Evolutionary conservation across 2,329 filamentous ascomycete genomes (phyloP).

Genomic region (Corinectria fuckeliana): DNA sequence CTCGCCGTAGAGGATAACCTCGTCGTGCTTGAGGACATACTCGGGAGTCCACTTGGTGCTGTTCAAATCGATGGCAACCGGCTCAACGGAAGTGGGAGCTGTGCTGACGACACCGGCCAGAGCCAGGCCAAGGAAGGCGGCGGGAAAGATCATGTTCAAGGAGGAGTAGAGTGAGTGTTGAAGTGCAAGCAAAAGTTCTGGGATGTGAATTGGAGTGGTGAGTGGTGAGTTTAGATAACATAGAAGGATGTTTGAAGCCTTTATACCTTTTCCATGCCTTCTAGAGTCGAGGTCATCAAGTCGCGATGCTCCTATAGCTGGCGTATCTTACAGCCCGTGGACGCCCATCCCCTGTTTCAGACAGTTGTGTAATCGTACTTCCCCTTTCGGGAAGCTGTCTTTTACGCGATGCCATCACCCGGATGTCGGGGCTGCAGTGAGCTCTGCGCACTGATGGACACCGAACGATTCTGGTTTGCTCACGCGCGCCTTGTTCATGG

Average conservation of each 20-base stretch:
- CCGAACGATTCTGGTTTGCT: not conserved
- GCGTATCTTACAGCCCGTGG: not conserved
- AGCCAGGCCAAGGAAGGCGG: not conserved
- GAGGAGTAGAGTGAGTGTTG: not conserved
- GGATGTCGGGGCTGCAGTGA: not conserved
- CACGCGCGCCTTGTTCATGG: not conserved
- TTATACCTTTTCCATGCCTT: not conserved
- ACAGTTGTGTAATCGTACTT: not conserved
- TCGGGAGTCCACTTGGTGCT: slow-evolving; percentile 22
- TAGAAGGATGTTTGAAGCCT: not conserved
- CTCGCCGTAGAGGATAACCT: slow-evolving; percentile 26
- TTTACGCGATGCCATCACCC: no score
- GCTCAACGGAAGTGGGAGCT: slow-evolving; percentile 7
- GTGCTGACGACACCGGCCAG: slow-evolving; percentile 9
- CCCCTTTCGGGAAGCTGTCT: not conserved
- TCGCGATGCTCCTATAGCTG: not conserved
- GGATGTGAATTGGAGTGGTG: not conserved
- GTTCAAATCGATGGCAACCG: slow-evolving; percentile 12
- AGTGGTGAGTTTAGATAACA: not conserved
- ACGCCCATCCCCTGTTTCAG: not conserved
- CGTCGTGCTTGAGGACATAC: slow-evolving; percentile 19
- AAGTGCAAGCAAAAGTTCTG: not conserved
- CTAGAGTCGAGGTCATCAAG: not conserved
- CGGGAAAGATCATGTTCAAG: slow-evolving; percentile 6
- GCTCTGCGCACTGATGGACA: not conserved